Evolutionary conservation across 305 asterid genomes (phyloP), one percentile per base, ranked within the genome.

Genomic region (Fraxinus xanthoxyloides): DNA sequence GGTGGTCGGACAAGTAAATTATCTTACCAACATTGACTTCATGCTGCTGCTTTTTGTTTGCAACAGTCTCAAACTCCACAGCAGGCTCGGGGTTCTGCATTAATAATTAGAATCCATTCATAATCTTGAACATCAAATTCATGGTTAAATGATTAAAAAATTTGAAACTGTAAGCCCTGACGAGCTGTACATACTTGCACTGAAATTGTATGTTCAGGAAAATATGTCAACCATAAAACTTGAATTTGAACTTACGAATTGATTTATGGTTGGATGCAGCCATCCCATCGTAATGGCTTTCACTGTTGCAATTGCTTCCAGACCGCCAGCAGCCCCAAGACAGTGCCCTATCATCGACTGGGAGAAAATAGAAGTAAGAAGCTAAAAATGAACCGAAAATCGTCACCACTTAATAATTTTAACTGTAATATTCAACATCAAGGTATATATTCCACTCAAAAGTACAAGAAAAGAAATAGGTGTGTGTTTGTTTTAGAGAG

Each of bases 281-380:
- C 98, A 94, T 86, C 97, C 97, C 0, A 95, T 91, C 12, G 87
- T 90, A 67, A 91, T 89, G 77, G 98, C 97, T 90, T 93, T 93
- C 54, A 94, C 84, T 43, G 95, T 83, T 82, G 96, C 98, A 81
- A 94, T 93, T 77, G 98, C 97, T 90, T 94, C 97, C 82, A 94
- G 85, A 54, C 97, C 98, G 24, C 98, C 97, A 69, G 97, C 92
- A 79, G 98, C 98, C 54, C 97, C 98, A 75, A 94, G 93, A 59
- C 97, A 91, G 75, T 94, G 98, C 56, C 98, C 98, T 65, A 94
- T 94, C 95, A 94, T 90, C 31, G 97, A 94, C 97, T 94, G 92
- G 17, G 82, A 67, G 26, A 79, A 59, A 32, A 84, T 77, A 69
- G n/a, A 79, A 12, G 77, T 79, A 32, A 79, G 54, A 72, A 23